Evolutionary conservation across 306 rosid genomes (phyloP), one percentile per base, ranked within the genome.

Genomic region (Trichosanthes truncata): DNA sequence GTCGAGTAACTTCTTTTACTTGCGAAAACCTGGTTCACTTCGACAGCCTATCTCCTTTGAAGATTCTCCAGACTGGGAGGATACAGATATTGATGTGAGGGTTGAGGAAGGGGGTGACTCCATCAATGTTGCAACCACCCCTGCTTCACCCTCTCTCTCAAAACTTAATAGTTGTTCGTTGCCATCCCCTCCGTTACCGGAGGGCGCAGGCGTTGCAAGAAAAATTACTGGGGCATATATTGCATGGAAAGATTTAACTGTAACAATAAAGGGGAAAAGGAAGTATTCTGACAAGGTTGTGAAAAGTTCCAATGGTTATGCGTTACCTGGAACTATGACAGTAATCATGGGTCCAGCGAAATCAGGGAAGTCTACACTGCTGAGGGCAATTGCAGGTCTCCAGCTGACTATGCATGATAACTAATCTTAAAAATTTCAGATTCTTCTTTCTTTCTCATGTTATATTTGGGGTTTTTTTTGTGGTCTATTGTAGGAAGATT

Each of bases 31-130:
- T 7, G 99, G 99, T 75, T 91, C 98, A 7, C 89, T 91, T 51
- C 89, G 97, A 85, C 98, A 96, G 77, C 98, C 99, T 6, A 96
- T 96, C 82, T 96, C 99, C 2, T 96, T 96, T 49, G 99, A 96
- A 86, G 99, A 96, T 86, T 96, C 99, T 49, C 99, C 99, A 3
- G 98, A 93, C 76, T 96, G 99, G 99, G 99, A 88, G 36, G 99
- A 96, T 78, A 93, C 97, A 21, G 94, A 96, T 76, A 20, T 88
- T 15, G 93, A 89, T 69, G 89, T 85, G 66, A 89, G 93, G 84
- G 85, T 90, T 77, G 99, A 93, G 31, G 97, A 91, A 77, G 98
- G 97, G 82, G 93, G 91, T 61, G 99, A 96, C 77, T 89, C 98
- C 23, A 96, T 93, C 62, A 87, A 91, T 77, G 82, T 59, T 40